phyloP scores from a whole-genome alignment of 352 stramenopile species.

The Phytophthora multivora region DNA sequence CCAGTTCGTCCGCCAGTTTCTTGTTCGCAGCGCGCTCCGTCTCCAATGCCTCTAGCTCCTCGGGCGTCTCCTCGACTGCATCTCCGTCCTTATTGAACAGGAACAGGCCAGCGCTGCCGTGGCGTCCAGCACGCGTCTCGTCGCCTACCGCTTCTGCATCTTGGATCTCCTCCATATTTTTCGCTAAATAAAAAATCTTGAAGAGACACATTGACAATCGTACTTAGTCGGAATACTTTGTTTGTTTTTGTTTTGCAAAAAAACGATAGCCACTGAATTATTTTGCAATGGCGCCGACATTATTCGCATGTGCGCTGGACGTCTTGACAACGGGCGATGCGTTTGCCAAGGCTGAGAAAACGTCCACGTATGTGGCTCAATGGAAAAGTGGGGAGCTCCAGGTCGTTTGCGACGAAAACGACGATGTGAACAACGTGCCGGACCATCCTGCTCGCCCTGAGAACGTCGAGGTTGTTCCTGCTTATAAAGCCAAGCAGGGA shows the following conservation, averaged over 20 bases:
- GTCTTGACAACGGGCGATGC: slow-evolving; percentile 44
- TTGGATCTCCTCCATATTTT: slow-evolving; percentile 17
- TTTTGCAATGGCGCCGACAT: slow-evolving; percentile 23
- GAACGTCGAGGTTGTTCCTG: slow-evolving; percentile 49
- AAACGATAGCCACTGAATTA: slow-evolving; percentile 10
- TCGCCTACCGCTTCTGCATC: background rate
- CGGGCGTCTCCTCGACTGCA: slow-evolving; percentile 38
- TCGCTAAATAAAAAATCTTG: slow-evolving; percentile 16
- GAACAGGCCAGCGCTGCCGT: slow-evolving; percentile 58
- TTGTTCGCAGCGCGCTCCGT: slow-evolving; percentile 55
- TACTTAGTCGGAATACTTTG: background rate
- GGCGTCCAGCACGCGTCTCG: slow-evolving; percentile 21
- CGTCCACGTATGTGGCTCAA: slow-evolving; percentile 33
- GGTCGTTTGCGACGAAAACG: slow-evolving; percentile 29
- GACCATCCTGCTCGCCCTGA: slow-evolving; percentile 48
- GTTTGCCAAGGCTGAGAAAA: slow-evolving; percentile 48
- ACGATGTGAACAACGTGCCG: slow-evolving; percentile 46
- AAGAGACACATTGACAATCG: slow-evolving; percentile 15
- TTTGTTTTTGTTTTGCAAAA: background rate
- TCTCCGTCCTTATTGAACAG: slow-evolving; percentile 52
- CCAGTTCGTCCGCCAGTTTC: slow-evolving; percentile 56
- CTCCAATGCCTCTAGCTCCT: slow-evolving; percentile 42
- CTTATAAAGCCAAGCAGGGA: slow-evolving; percentile 51
- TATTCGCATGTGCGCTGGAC: slow-evolving; percentile 52
- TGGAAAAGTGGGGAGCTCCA: slow-evolving; percentile 40